phyloP scores from a whole-genome alignment of 345 rosid species.

The Angophora floribunda region DNA sequence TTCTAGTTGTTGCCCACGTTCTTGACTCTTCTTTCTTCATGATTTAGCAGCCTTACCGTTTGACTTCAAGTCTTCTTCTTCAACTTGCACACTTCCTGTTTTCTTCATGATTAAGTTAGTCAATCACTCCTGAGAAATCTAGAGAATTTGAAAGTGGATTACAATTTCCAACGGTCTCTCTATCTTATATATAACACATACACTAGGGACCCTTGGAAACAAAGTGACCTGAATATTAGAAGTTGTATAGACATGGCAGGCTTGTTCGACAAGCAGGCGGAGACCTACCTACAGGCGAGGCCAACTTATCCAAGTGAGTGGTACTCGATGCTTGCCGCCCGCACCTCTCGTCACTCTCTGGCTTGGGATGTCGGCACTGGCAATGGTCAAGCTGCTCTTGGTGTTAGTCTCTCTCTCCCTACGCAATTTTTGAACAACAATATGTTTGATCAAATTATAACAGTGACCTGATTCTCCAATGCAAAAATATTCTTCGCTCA shows the following conservation, averaged over 20 bases:
- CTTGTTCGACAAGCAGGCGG: not conserved
- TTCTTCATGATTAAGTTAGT: not conserved
- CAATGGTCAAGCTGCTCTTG: not conserved
- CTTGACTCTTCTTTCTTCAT: not conserved
- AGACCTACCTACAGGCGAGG: not conserved
- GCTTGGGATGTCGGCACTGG: not conserved
- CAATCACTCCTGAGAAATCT: not conserved
- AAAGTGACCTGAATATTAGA: not conserved
- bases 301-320: not conserved
- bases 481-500: not conserved
- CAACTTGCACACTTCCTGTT: not conserved
- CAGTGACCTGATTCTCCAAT: not conserved
- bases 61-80: not conserved
- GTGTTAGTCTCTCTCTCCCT: not conserved
- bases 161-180: not conserved
- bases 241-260: not conserved
- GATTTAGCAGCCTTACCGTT: not conserved
- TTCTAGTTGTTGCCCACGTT: not conserved
- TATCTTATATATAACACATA: not conserved
- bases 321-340: not conserved
- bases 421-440: not conserved
- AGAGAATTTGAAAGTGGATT: not conserved
- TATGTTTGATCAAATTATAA: not conserved
- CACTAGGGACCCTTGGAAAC: not conserved
- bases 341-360: not conserved